Evolutionary conservation across 192 early-diverging fungal genomes (phyloP), one percentile per base, ranked within the genome.

Genomic region (Glomus cerebriforme): DNA sequence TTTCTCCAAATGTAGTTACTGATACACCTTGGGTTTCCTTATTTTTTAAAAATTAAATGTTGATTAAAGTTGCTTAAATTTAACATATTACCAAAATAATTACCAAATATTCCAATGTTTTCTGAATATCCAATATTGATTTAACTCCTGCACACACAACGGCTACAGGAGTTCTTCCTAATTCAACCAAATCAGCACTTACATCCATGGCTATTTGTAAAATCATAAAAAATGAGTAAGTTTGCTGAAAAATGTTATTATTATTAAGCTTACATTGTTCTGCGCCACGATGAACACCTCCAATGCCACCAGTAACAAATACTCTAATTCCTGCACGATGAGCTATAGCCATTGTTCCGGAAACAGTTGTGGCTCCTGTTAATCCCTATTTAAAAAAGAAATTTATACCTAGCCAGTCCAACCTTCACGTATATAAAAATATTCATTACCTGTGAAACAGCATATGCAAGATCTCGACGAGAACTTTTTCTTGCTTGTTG

Each of bases 111-210:
- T 99, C 98, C 8, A 99, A 84, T 0, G 98, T 99, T 75, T 92
- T 92, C 71, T 85, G 89, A 83, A 99, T 93, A 81, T 98, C 96
- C 27, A 99, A 85, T 43, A 99, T 99, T n/a, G 94, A 92, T 79
- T 99, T 99, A 19, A 93, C 95, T 73, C 98, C 98, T 0, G 98
- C 95, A 83, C 96, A 99, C 1, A 99, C 92, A 3, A 99, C 98
- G 0, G 98, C 89, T 5, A 99, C 93, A 7, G 98, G 95, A 0
- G 98, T 97, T 43, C 91, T 83, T 2, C 94, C 92, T 24, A 99
- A 86, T 85, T 98, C 98, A 4, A 91, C 93, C 72, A 99, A 83
- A 87, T 99, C 98, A 3, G 96, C 96, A 72, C 93, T 95, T 26
- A 97, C 84, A 80, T 99, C 98, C 90, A 96, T 88, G 0, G 92